Base-by-base conservation (phyloP, 2,329 filamentous ascomycete species). In the Ascochyta rabiei region DNA sequence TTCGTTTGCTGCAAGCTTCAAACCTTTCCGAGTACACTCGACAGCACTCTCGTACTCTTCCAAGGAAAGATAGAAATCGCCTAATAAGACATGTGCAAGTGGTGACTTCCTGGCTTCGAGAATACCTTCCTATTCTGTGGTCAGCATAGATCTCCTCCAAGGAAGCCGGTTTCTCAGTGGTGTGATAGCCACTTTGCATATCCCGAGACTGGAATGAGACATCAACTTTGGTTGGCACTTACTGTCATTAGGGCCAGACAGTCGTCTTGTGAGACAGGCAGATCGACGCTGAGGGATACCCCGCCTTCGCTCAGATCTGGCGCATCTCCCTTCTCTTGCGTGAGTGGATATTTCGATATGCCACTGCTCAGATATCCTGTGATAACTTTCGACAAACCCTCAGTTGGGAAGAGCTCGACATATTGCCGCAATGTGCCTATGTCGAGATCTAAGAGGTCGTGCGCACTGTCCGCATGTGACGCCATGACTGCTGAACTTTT, bases 21-120 rank as follows among this genome's bases (percentile, higher is more conserved):
- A 77, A 0, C 89, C 92, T 66, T 89, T 90, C 37, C 91, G 86
- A 76, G 91, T 89, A 19, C 89, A 83, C 54, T 96, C 90, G 0
- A 90, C 89, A 1, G 88, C 89, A 62, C 82, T 90, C 68, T 95
- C 88, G 70, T 96, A 86, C 67, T 98, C 95, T 63, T 96, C 92
- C 5, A 96, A 78, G 56, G 89, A 85, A 46, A 95, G 81, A 66
- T 96, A 96, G 69, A 93, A 93, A 62, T 93, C 87, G 9, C 86
- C 87, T 72, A 95, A 86, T 24, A 99, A 80, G 18, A 93, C 86
- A 73, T 96, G 91, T 10, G 91, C 90, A 42, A 99, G 82, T 2
- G 90, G 79, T 0, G 95, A 98, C 39, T 87, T 83, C 50, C 75
- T 77, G 4, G 76, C 74, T 40, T 77, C 77, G 6, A 76, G 68